Conservation (phyloP, 2,329 filamentous ascomycete species). For the Seiridium cupressi region DNA sequence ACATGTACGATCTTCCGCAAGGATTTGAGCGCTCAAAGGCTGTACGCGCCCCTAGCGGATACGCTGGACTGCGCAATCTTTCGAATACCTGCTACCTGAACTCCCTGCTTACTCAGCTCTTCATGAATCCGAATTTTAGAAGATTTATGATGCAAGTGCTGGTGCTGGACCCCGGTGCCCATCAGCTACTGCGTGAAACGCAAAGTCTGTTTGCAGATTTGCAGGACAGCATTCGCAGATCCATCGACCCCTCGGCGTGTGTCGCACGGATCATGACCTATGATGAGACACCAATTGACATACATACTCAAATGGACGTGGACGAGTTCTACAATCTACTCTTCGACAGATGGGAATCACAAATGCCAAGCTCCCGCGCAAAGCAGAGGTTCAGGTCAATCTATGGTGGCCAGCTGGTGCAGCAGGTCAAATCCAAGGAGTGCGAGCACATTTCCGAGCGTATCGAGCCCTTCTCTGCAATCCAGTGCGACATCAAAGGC, state of each 20-base stretch:
- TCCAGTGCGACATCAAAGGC: constrained; percentile 95
- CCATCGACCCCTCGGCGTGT: constrained; percentile 69
- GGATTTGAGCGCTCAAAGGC: constrained; percentile 64
- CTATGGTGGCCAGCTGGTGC: constrained; percentile 87
- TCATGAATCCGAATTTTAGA: constrained; percentile 90
- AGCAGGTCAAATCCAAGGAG: constrained; percentile 93
- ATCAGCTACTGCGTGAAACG: constrained; percentile 72
- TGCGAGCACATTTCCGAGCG: constrained; percentile 91
- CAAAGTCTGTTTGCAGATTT: constrained; percentile 81
- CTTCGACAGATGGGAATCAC: constrained; percentile 86
- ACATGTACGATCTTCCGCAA: constrained; percentile 59
- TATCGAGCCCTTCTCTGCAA: constrained; percentile 86
- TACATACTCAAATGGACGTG: constrained; percentile 93
- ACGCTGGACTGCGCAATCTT: constrained; percentile 86
- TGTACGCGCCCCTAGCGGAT: constrained; percentile 75
- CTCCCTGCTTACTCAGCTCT: constrained; percentile 89
- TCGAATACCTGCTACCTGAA: constrained; percentile 98
- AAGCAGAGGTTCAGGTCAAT: constrained; percentile 77
- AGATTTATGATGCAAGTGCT: constrained; percentile 73
- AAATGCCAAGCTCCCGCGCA: constrained; percentile 65
- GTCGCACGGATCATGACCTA: constrained; percentile 78
- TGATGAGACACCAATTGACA: constrained; percentile 79
- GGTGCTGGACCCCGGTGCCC: constrained; percentile 54
- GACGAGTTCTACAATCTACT: constrained; percentile 96
- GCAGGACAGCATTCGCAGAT: constrained; percentile 77